Conservation (phyloP, 1,139 yeast species). For the Yamadazyma diospyri region DNA sequence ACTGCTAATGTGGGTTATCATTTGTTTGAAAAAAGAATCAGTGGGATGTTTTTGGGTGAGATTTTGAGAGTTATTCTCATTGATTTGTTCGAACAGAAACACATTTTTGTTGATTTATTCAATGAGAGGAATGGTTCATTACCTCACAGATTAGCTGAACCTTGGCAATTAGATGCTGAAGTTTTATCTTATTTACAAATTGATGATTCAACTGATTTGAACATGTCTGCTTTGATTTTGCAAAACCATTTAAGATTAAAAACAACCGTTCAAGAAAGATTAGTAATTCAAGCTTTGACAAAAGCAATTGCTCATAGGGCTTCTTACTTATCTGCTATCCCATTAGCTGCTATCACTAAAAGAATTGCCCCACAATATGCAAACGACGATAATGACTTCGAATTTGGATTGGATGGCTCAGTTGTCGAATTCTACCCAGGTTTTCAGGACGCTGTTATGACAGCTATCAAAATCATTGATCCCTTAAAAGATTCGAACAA, state of each 20-base stretch:
- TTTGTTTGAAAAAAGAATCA: conserved; percentile 87
- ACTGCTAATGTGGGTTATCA: conserved; percentile 87
- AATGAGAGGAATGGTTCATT: conserved; percentile 48
- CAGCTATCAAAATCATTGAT: conserved; percentile 66
- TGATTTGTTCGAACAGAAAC: conserved; percentile 58
- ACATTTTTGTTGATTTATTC: conserved; percentile 54
- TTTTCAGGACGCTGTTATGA: conserved; percentile 69
- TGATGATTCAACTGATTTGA: conserved; percentile 70
- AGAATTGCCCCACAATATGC: conserved; percentile 41
- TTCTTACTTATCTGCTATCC: conserved; percentile 82
- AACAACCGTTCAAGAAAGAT: conserved; percentile 65
- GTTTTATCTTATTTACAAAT: conserved; percentile 79
- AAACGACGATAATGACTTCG: conserved; percentile 65
- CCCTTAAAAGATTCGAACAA: conserved; percentile 70
- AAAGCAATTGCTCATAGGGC: conserved; percentile 81
- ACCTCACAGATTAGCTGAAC: conserved; percentile 65
- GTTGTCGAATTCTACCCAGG: conserved; percentile 92
- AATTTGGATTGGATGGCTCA: conserved; percentile 93
- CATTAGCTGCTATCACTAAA: conserved; percentile 69
- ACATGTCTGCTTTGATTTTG: conserved; percentile 61
- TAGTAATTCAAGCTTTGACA: conserved; percentile 66
- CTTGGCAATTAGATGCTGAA: conserved; percentile 81
- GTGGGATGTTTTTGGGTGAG: conserved; percentile 95
- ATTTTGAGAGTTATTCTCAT: conserved; percentile 68
- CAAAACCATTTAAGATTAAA: conserved; percentile 64